phyloP scores from a whole-genome alignment of 2,329 filamentous ascomycete genomes.

The Penicillium sp. region DNA sequence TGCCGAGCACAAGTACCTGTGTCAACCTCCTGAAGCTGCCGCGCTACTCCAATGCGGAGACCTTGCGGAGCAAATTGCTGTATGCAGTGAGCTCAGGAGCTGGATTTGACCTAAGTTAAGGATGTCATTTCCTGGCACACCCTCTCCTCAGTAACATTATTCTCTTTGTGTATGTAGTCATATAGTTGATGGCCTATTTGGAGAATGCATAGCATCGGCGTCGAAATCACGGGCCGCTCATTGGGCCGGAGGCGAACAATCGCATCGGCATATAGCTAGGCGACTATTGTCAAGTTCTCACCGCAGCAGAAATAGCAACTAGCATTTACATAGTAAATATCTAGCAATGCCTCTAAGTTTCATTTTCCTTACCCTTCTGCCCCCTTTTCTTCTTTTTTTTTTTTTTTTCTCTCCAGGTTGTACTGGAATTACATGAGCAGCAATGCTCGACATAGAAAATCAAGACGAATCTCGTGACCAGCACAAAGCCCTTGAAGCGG shows the following conservation, averaged over 20 bases:
- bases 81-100: conserved; percentile 89
- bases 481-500: conserved; percentile 21
- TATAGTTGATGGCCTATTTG: not conserved
- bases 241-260: conserved; percentile 8
- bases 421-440: no score
- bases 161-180: conserved; percentile 5
- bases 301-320: not conserved
- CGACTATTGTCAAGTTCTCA: not conserved
- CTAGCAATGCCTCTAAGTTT: not conserved
- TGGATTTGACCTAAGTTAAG: conserved; percentile 72
- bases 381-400: not conserved
- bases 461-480: not conserved
- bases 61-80: conserved; percentile 74
- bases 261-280: not conserved
- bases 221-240: conserved; percentile 17
- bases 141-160: not conserved
- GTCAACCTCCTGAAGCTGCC: conserved; percentile 93
- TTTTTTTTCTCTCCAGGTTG: not conserved
- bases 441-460: not conserved
- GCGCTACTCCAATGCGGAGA: conserved; percentile 65
- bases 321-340: not conserved
- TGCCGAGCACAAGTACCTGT: conserved; percentile 94
- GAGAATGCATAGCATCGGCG: conserved; percentile 33
- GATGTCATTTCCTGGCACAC: not conserved
- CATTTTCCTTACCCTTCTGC: no score